Conservation (phyloP, 805 yeast genomes). For the Metschnikowia colocasiae region DNA sequence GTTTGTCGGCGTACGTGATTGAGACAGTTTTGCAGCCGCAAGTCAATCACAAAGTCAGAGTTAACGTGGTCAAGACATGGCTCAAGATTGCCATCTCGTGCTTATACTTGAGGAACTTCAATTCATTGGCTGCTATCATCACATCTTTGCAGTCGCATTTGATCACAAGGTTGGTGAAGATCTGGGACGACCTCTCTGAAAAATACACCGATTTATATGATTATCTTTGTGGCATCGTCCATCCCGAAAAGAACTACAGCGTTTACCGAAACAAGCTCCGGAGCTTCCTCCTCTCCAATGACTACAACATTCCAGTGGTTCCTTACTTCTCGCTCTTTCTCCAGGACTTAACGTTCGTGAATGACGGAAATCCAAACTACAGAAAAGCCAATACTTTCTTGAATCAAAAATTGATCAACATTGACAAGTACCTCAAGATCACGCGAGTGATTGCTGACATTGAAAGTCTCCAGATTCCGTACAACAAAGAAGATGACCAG, state of each 20-base stretch:
- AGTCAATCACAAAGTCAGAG: constrained; percentile 46
- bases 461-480: constrained; percentile 65
- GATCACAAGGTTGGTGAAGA: constrained; percentile 54
- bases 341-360: constrained; percentile 77
- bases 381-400: constrained; percentile 57
- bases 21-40: constrained; percentile 62
- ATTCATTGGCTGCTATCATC: constrained; percentile 74
- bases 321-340: constrained; percentile 73
- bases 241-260: constrained; percentile 69
- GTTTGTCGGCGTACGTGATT: constrained; percentile 66
- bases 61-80: constrained; percentile 62
- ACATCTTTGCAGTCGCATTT: constrained; percentile 72
- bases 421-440: constrained; percentile 68
- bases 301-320: constrained; percentile 58
- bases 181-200: constrained; percentile 57
- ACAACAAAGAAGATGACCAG: constrained; percentile 27
- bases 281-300: constrained; percentile 49
- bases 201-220: constrained; percentile 62
- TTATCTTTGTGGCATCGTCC: constrained; percentile 63
- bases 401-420: constrained; percentile 59
- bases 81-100: constrained; percentile 70
- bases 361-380: constrained; percentile 73
- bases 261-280: constrained; percentile 63
- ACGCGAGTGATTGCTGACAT: constrained; percentile 64
- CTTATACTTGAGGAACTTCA: constrained; percentile 68